These are phyloP conservation scores for Boletellus deceptivus DNA, from an alignment of 1,284 basidiomycete species.

Conservation along the genomic window DNA sequence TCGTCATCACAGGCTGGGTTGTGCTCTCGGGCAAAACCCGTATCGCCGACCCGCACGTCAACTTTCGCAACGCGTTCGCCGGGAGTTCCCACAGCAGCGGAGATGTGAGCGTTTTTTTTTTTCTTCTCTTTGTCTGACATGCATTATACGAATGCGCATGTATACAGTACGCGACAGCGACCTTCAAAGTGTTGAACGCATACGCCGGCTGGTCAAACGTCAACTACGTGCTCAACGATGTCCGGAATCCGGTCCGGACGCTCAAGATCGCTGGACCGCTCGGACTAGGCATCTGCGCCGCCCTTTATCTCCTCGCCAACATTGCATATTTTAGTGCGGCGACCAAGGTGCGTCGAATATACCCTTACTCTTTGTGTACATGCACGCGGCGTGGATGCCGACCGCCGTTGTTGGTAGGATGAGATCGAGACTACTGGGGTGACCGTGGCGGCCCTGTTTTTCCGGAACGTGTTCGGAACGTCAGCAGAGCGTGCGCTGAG, in stretches of 20 bases:
- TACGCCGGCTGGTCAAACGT: constrained; percentile 56
- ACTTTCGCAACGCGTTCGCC: constrained; percentile 48
- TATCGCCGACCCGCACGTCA: constrained; percentile 41
- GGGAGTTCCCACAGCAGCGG: constrained; percentile 47
- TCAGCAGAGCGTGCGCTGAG: constrained; percentile 47
- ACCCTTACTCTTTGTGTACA: background rate
- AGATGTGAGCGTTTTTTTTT: constrained; percentile 31
- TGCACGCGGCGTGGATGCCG: too few species aligned
- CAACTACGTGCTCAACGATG: constrained; percentile 56
- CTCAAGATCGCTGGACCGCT: constrained; percentile 55
- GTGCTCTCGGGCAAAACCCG: constrained; percentile 49
- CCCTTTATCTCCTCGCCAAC: constrained; percentile 52
- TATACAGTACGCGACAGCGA: constrained; percentile 53
- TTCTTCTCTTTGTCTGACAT: background rate
- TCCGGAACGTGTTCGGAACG: constrained; percentile 51
- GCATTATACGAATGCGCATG: background rate
- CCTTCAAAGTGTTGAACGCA: constrained; percentile 54
- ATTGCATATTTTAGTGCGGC: constrained; percentile 49
- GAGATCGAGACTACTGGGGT: constrained; percentile 46
- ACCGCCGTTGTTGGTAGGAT: constrained; percentile 23
- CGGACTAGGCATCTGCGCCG: constrained; percentile 45
- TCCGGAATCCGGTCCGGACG: constrained; percentile 49
- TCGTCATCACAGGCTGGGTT: constrained; percentile 41
- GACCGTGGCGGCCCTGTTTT: constrained; percentile 54
- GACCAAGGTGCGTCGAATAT: constrained; percentile 14